These are phyloP conservation scores for Trichoderma brevicompactum DNA, from an alignment of 2,329 filamentous ascomycete species.

Conservation along the genomic window DNA sequence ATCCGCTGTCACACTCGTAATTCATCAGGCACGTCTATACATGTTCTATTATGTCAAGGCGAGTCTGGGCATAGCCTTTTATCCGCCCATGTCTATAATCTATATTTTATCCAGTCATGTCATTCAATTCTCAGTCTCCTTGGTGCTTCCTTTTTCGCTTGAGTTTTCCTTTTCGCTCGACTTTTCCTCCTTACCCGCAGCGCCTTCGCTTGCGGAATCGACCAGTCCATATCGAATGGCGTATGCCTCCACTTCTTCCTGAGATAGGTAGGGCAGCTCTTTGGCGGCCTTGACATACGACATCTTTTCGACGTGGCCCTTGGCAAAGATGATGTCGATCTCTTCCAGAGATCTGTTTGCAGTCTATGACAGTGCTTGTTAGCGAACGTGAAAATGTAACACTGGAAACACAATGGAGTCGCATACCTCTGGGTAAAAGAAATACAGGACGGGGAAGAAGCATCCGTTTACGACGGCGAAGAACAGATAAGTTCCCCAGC, in stretches of 20 bases:
- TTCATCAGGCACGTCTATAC: not conserved
- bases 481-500: conserved; percentile 53
- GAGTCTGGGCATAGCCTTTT: not conserved
- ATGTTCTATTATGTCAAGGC: not conserved
- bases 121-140: conserved; percentile 7
- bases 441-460: conserved; percentile 38
- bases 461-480: conserved; percentile 56
- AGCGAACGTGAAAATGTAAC: not conserved
- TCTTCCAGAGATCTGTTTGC: conserved; percentile 53
- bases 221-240: conserved; percentile 32
- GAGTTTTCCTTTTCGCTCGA: conserved; percentile 15
- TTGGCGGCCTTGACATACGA: conserved; percentile 62
- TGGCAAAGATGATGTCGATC: conserved; percentile 64
- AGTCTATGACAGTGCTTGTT: conserved; percentile 14
- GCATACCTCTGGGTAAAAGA: conserved; percentile 56
- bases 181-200: not conserved
- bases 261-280: conserved; percentile 58
- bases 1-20: not conserved
- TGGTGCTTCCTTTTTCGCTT: conserved; percentile 13
- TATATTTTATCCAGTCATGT: not conserved
- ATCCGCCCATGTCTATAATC: not conserved
- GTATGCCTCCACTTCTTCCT: conserved; percentile 58
- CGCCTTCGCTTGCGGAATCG: conserved; percentile 4
- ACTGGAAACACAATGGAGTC: not conserved
- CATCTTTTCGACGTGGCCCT: conserved; percentile 62